A percentile compares a stretch with the other conserved stretches of the same genome.
Evolutionary conservation across 257 asterid species (phyloP).

Genomic region (Ilex aquifolium): DNA sequence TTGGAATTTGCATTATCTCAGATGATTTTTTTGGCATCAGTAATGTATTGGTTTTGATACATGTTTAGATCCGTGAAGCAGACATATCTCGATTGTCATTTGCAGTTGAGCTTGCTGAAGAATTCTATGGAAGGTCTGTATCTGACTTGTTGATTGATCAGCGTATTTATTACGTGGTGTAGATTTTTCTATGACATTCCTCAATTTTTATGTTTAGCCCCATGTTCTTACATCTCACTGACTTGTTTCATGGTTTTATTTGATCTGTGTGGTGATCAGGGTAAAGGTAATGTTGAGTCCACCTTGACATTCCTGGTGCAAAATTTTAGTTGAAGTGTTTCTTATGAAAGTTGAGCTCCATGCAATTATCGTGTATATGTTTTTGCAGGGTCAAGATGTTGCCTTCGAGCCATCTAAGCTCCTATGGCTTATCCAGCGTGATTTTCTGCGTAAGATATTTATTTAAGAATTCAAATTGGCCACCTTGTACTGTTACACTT

Average conservation of each 20-base stretch:
- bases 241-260: conserved; percentile 20
- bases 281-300: conserved; percentile 63
- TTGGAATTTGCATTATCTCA: neutral
- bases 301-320: neutral
- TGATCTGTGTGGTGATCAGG: conserved; percentile 39
- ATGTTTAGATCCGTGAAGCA: conserved; percentile 91
- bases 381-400: conserved; percentile 85
- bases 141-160: conserved; percentile 11
- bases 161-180: neutral
- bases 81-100: conserved; percentile 93
- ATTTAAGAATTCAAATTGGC: neutral
- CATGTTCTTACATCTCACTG: conserved; percentile 27
- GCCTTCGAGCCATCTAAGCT: conserved; percentile 97
- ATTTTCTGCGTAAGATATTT: conserved; percentile 75
- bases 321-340: too few relatives aligned
- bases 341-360: neutral
- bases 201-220: conserved; percentile 12
- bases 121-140: conserved; percentile 89
- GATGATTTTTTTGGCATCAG: neutral
- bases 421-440: conserved; percentile 98
- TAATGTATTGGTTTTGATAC: conserved; percentile 13
- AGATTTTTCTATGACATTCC: neutral
- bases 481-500: too few relatives aligned
- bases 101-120: conserved; percentile 99
- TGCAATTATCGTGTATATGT: neutral